Evolutionary conservation across 2,329 filamentous ascomycete species (phyloP).

Genomic region (Chaetomiaceae sp.): DNA sequence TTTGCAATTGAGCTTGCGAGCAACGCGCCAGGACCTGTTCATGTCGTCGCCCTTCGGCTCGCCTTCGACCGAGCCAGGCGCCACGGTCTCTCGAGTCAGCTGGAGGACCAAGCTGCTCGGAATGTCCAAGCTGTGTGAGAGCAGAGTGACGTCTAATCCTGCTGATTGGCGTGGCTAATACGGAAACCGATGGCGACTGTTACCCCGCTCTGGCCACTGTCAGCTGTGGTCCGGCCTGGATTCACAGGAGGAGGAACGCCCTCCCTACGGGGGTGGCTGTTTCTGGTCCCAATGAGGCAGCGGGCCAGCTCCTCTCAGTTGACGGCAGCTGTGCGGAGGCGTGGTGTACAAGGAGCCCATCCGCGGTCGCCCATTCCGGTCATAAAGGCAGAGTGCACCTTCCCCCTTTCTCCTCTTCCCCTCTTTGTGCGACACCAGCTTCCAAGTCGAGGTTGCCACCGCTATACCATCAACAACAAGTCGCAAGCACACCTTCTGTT

Average conservation of each 20-base stretch:
- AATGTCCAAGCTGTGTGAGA: conserved; percentile 7
- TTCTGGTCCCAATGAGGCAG: neutral
- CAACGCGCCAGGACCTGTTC: too few relatives aligned
- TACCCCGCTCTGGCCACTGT: conserved; percentile 24
- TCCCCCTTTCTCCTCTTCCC: conserved; percentile 14
- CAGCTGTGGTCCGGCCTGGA: conserved; percentile 7
- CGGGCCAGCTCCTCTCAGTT: conserved; percentile 1
- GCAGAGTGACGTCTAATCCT: conserved; percentile 20
- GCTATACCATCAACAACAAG: neutral
- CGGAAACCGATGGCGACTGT: conserved; percentile 15
- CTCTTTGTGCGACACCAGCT: conserved; percentile 13
- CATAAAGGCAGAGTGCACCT: conserved; percentile 19
- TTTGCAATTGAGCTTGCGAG: too few relatives aligned
- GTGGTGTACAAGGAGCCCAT: too few relatives aligned
- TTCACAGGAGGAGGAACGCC: neutral
- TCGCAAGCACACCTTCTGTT: neutral
- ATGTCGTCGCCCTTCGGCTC: too few relatives aligned
- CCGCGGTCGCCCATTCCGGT: conserved; percentile 3
- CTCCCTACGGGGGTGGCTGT: neutral
- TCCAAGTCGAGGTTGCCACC: conserved; percentile 3
- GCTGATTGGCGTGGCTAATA: conserved; percentile 24
- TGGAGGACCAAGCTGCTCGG: conserved; percentile 9
- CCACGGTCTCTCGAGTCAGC: conserved; percentile 2
- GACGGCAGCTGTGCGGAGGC: conserved; percentile 4
- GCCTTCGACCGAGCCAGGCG: too few relatives aligned